phyloP scores from a whole-genome alignment of 2,329 filamentous ascomycete genomes.

The Fusarium brachygibbosum region DNA sequence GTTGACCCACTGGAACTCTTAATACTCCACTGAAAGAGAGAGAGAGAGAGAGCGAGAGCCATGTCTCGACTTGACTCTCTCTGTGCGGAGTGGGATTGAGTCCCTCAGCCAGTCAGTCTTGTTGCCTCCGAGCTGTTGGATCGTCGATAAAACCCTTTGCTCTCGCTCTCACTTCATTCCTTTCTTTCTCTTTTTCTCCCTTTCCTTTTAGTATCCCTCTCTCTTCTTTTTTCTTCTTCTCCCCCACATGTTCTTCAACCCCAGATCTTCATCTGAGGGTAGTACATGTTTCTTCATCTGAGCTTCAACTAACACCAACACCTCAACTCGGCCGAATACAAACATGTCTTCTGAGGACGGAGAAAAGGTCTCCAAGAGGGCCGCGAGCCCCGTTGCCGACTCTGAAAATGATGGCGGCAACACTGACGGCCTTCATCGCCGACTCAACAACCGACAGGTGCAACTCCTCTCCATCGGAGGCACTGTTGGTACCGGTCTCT shows the following conservation, averaged over 20 bases:
- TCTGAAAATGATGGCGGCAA: constrained; percentile 25
- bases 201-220: background rate
- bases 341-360: constrained; percentile 33
- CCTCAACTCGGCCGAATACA: constrained; percentile 12
- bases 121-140: background rate
- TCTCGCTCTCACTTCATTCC: constrained; percentile 6
- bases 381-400: constrained; percentile 14
- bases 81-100: background rate
- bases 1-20: constrained; percentile 25
- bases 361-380: constrained; percentile 36
- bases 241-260: constrained; percentile 27
- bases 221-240: background rate
- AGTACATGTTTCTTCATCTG: constrained; percentile 11
- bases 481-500: constrained; percentile 37
- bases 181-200: background rate
- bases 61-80: constrained; percentile 14
- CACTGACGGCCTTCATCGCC: constrained; percentile 37
- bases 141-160: constrained; percentile 24
- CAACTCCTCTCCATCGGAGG: constrained; percentile 42
- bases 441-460: constrained; percentile 42
- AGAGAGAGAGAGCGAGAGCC: background rate
- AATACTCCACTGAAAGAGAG: background rate
- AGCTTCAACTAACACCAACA: constrained; percentile 11
- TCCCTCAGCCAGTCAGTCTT: background rate
- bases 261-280: constrained; percentile 24